These are phyloP conservation scores for Akanthomyces muscarius DNA, from an alignment of 2,329 filamentous ascomycete genomes.

Conservation along the genomic window DNA sequence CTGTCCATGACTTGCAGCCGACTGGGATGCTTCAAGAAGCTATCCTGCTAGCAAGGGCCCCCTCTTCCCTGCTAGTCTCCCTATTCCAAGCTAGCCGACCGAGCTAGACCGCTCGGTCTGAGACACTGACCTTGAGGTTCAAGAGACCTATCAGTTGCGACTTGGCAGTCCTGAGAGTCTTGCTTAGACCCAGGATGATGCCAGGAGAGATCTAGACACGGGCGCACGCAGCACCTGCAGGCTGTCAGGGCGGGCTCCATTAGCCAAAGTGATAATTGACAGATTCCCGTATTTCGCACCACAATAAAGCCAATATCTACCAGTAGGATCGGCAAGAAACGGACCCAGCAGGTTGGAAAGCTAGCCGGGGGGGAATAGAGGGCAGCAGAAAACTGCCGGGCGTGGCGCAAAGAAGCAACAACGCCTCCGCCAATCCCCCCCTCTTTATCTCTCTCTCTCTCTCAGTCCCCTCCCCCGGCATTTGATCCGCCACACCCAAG, in stretches of 20 bases:
- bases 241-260: neutral
- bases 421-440: neutral
- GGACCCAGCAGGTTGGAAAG: neutral
- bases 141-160: no score
- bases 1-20: no score
- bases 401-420: neutral
- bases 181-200: neutral
- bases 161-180: no score
- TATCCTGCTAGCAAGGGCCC: no score
- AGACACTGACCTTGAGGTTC: no score
- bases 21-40: no score
- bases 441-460: neutral
- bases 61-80: no score
- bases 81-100: no score
- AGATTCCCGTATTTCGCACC: neutral
- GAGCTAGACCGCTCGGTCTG: no score
- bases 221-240: neutral
- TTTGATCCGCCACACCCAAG: neutral
- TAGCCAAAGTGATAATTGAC: neutral
- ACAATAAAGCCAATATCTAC: neutral
- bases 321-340: neutral
- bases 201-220: neutral
- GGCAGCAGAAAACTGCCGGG: constrained; percentile 1
- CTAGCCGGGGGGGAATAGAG: neutral
- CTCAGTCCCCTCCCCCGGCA: neutral